These are phyloP conservation scores for Plasmodium yoelii DNA, from an alignment of 169 alveolate species.

Conservation along the genomic window DNA sequence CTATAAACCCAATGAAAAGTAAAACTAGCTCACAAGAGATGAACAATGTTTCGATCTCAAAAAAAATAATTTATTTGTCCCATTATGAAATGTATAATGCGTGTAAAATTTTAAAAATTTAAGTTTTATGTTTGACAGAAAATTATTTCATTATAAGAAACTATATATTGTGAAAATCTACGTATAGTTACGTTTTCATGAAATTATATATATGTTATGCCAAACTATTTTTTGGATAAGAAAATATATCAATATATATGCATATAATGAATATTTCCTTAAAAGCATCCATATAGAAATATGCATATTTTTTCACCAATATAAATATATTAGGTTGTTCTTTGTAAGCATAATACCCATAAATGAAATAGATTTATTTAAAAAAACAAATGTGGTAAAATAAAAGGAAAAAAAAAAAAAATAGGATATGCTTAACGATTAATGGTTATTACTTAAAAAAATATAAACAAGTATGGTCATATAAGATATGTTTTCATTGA, in stretches of 20 bases:
- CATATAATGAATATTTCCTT: not conserved
- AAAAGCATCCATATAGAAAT: not conserved
- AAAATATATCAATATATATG: conserved; percentile 2
- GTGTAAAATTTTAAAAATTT: no score
- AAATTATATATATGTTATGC: not conserved
- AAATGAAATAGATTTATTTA: conserved; percentile 13
- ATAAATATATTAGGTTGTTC: not conserved
- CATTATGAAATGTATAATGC: no score
- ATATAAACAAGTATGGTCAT: conserved; percentile 4
- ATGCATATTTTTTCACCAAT: conserved; percentile 7
- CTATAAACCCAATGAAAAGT: no score
- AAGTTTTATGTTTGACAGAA: no score
- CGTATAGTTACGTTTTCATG: not conserved
- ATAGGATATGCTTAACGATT: not conserved
- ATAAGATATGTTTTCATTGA: conserved; percentile 72
- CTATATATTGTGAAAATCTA: no score
- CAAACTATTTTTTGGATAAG: not conserved
- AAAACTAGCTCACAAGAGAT: no score
- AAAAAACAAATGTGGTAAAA: conserved; percentile 4
- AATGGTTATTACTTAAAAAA: not conserved
- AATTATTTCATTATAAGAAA: no score
- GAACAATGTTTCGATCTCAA: no score
- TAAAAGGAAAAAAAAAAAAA: not conserved
- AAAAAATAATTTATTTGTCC: no score
- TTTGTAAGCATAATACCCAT: not conserved